Evolutionary conservation across 306 rosid genomes (phyloP), one percentile per base, ranked within the genome.

Genomic region (Rosa persica): DNA sequence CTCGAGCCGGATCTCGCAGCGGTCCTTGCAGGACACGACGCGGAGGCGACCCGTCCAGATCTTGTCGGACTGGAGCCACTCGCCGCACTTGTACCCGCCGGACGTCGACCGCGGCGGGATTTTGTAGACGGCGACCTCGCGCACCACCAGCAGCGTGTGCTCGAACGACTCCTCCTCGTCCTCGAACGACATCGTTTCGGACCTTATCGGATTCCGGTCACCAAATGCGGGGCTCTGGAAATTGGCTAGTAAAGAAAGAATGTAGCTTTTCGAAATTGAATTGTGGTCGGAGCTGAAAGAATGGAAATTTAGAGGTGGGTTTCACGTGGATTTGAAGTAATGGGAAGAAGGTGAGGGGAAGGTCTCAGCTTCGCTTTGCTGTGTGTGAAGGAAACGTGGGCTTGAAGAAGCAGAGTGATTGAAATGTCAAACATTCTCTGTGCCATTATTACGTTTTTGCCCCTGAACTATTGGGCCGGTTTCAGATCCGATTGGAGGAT

Each of bases 31-130:
- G 4, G 97, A 96, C 0, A 93, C 98, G 40, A 96, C 98, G 13
- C 99, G 88, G 60, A 93, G 93, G 49, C 99, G 93, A 25, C 99
- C 99, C 54, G 98, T 79, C 98, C 99, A 96, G 86, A 96, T 93
- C 91, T 91, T 93, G 47, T 96, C 98, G 74, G 99, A 93, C 76
- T 96, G 99, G 2, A 96, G 94, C 99, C 99, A 96, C 84, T 96
- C 99, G 48, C 98, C 99, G 86, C 99, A 96, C 87, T 95, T 95
- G 87, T 90, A 96, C 52, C 99, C 99, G 54, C 97, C 97, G 79
- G 99, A 88, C 40, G 97, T 90, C 65, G 85, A 72, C 30, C 97
- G 93, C 57, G 99, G 96, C 19, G 99, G 99, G 81, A 96, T 96
- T 88, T 93, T 96, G 92, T 84, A 96, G 39, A 96, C 97, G 42